Conservation (phyloP, 2,329 filamentous ascomycete species). For the Colletotrichum coccodes region DNA sequence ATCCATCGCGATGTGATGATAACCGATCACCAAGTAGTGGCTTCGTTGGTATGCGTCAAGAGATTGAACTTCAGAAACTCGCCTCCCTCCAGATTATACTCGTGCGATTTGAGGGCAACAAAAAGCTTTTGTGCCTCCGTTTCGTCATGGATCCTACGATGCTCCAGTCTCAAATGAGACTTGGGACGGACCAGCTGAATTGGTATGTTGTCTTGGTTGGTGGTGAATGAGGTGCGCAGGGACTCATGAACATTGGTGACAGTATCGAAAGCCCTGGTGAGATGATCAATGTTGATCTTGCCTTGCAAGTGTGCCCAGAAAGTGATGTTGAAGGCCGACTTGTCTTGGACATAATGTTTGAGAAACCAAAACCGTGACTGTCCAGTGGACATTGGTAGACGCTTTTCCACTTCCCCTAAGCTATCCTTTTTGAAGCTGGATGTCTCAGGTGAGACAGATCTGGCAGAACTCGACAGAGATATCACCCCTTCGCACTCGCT, state of each 20-base stretch:
- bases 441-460: background rate
- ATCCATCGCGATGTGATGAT: background rate
- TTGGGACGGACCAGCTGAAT: background rate
- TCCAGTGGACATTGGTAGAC: background rate
- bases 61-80: background rate
- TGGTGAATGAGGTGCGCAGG: slow-evolving; percentile 43
- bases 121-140: background rate
- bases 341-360: slow-evolving; percentile 43
- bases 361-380: slow-evolving; percentile 51
- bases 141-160: background rate
- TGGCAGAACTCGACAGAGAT: background rate
- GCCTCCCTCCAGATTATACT: background rate
- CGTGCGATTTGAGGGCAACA: background rate
- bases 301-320: slow-evolving; percentile 44
- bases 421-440: background rate
- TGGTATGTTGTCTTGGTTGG: background rate
- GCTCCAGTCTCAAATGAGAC: background rate
- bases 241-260: slow-evolving; percentile 44
- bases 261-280: slow-evolving; percentile 45
- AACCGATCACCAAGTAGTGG: background rate
- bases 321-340: slow-evolving; percentile 51
- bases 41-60: background rate
- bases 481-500: background rate
- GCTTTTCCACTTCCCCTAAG: background rate
- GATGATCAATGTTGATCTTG: slow-evolving; percentile 38